phyloP scores from a whole-genome alignment of 164 flowering plant genomes.

The Macadamia integrifolia region DNA sequence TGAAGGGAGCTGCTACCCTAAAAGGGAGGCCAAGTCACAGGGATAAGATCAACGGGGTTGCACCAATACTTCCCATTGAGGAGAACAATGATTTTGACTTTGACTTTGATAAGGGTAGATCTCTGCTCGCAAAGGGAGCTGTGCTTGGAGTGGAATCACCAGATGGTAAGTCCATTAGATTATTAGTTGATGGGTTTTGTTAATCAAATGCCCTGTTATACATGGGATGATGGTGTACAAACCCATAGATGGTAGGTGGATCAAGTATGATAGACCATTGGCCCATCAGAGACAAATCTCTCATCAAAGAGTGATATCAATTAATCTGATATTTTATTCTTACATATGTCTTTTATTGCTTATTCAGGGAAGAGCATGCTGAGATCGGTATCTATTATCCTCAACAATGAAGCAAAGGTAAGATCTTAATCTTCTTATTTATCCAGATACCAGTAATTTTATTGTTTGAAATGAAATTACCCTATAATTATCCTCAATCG shows the following conservation, averaged over 20 bases:
- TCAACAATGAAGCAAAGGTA: conserved; percentile 66
- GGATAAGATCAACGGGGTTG: conserved; percentile 40
- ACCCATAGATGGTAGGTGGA: too few relatives aligned
- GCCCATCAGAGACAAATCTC: background rate
- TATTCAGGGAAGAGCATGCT: conserved; percentile 48
- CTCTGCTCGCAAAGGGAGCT: conserved; percentile 55
- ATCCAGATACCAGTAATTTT: too few relatives aligned
- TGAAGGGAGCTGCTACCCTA: conserved; percentile 79
- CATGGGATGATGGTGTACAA: too few relatives aligned
- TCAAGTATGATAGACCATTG: too few relatives aligned
- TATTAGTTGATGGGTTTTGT: too few relatives aligned
- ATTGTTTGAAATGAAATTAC: background rate
- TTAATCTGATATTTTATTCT: background rate
- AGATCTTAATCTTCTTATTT: background rate
- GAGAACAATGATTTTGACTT: conserved; percentile 39
- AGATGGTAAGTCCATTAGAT: conserved; percentile 41
- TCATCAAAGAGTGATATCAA: background rate
- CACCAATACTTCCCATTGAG: conserved; percentile 56
- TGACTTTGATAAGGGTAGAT: conserved; percentile 48
- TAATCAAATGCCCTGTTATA: too few relatives aligned
- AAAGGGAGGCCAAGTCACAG: conserved; percentile 58
- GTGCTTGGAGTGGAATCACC: conserved; percentile 45
- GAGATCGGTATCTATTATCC: conserved; percentile 50
- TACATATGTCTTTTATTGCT: background rate
- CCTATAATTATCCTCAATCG: background rate